Base-by-base conservation (phyloP, 2,329 filamentous ascomycete genomes). In the Aspergillaceae sp. region DNA sequence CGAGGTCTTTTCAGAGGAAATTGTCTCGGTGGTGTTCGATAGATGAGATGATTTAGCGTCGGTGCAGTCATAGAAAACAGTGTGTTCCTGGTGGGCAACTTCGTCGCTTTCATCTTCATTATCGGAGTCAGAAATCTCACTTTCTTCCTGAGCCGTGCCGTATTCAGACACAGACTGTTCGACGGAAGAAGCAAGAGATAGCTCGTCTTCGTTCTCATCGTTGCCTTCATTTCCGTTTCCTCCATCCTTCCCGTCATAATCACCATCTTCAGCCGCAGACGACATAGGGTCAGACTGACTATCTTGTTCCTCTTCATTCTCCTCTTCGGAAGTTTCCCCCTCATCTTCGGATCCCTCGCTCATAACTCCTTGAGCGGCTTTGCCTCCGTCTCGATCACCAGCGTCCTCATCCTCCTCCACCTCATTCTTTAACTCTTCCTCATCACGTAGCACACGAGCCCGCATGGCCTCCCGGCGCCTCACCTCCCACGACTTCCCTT, bases 381-480 rank as follows among this genome's bases (percentile, higher is more conserved):
- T 19, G 19, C 19, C 19, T 19, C 19, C 19, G 19, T 19, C 19
- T 19, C 19, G 19, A 19, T 19, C 19, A 19, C 19, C 19, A 19
- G 19, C 19, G 19, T 19, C 19, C 19, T 19, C 26, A n/a, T 32
- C 26, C 1, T 48, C n/a, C 32, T 45, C 43, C 37, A 26, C 29
- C 27, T 44, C 30, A 27, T 41, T 41, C 5, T 49, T 28, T 40
- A 45, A n/a, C 7, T 51, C 52, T 19, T 44, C 42, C 19, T 48
- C 46, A 27, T 57, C 53, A 45, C 47, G 42, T 28, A 26, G 36
- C n/a, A 50, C 27, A 29, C 46, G 43, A 43, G 43, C 45, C 29
- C 35, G 29, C 50, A 55, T 54, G 3, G 29, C 51, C 35, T 52
- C 45, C 34, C 41, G 49, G 8, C 46, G 49, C 10, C 37, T 42